Base-by-base conservation (phyloP, 176 grass and related monocot species). In the Rhynchospora breviuscula region DNA sequence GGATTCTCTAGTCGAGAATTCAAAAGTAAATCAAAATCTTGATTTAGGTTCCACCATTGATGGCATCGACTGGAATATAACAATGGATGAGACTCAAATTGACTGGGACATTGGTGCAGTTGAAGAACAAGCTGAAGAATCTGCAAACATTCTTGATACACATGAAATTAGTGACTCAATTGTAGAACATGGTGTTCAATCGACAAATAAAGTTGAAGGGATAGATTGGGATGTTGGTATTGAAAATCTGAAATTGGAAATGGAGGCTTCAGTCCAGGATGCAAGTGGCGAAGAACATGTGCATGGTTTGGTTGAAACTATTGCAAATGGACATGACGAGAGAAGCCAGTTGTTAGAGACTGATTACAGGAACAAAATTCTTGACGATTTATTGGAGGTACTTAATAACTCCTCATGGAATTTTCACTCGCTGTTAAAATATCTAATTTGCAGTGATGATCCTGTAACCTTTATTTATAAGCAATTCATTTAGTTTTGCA, bases 381-480 rank as follows among this genome's bases (percentile, higher is more conserved):
- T 98, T 22, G 91, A 94, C 91, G 91, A 98, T 91, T 86, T 97
- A 83, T 90, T 99, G 44, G 96, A 99, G 93, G 96, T 95, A 85
- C 64, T 59, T 83, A 23, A 15, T 60, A 35, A 60, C 11, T 49
- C 58, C n/a, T 25, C 7, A 40, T 29, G 18, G 59, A 45, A 63
- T 44, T 26, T 73, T 45, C 59, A 63, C 5, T 59, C 23, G 31
- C 21, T 56, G 51, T 22, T 84, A 45, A 62, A 10, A 5, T 58
- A 7, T 68, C 47, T 83, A 49, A 63, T 63, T 69, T 74, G 1
- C 12, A 61, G 4, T 40, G 22, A 40, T 49, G 79, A 63, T 61
- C 22, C 9, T 44, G 21, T 68, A 21, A 54, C 12, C 5, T 70
- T 43, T 70, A 86, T 83, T 17, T 70, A 51, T 78, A 80, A 69